These are phyloP conservation scores for Xylaria nigripes DNA, from an alignment of 495 filamentous ascomycete genomes.

Conservation along the genomic window DNA sequence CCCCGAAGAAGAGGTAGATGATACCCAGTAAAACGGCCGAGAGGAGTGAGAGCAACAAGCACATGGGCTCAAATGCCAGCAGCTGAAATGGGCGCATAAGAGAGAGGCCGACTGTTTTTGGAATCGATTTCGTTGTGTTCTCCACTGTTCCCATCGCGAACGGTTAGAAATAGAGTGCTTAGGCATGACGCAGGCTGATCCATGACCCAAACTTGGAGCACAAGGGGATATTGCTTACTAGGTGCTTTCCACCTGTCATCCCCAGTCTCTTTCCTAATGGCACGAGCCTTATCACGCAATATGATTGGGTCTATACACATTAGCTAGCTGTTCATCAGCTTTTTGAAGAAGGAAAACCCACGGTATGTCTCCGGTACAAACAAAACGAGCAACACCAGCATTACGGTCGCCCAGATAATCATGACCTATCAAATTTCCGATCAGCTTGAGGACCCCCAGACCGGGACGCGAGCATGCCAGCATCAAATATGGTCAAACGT, in stretches of 20 bases:
- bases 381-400: slow-evolving; percentile 55
- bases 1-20: slow-evolving; percentile 92
- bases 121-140: slow-evolving; percentile 61
- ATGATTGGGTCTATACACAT: slow-evolving; percentile 46
- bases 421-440: slow-evolving; percentile 31
- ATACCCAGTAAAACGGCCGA: slow-evolving; percentile 80
- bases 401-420: slow-evolving; percentile 66
- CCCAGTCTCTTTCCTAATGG: slow-evolving; percentile 65
- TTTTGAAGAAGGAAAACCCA: slow-evolving; percentile 18
- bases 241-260: slow-evolving; percentile 71
- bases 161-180: no score
- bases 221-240: slow-evolving; percentile 5
- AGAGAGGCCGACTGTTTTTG: slow-evolving; percentile 58
- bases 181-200: no score
- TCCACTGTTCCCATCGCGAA: slow-evolving; percentile 46
- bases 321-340: background rate
- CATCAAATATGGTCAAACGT: background rate
- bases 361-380: slow-evolving; percentile 92
- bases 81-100: slow-evolving; percentile 77
- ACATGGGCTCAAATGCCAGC: slow-evolving; percentile 80
- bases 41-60: slow-evolving; percentile 72
- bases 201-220: no score
- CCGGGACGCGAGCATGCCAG: background rate
- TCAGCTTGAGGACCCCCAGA: background rate
- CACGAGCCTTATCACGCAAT: slow-evolving; percentile 64